phyloP scores from a whole-genome alignment of 495 filamentous ascomycete species.

The Aspergillus bertholletiae region DNA sequence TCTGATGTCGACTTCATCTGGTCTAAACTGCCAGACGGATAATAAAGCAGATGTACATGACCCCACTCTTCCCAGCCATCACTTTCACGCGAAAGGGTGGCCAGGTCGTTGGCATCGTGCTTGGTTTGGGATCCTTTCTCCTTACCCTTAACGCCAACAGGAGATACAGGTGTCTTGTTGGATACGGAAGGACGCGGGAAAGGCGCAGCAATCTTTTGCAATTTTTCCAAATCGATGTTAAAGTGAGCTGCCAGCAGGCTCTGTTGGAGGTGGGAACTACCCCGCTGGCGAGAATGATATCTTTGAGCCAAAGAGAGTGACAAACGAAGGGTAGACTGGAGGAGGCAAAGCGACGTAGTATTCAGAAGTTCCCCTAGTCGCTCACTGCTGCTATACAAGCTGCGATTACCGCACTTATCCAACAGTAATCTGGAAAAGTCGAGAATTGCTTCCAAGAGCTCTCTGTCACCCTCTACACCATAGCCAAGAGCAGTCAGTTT shows the following conservation, averaged over 20 bases:
- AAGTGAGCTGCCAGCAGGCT: conserved; percentile 81
- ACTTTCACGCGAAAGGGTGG: conserved; percentile 59
- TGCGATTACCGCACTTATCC: conserved; percentile 95
- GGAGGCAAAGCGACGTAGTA: conserved; percentile 73
- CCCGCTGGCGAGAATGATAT: conserved; percentile 82
- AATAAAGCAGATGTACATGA: conserved; percentile 62
- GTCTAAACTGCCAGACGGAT: conserved; percentile 39
- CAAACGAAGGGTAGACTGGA: conserved; percentile 71
- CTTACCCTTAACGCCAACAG: conserved; percentile 63
- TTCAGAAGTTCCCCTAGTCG: conserved; percentile 85
- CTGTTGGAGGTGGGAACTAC: conserved; percentile 60
- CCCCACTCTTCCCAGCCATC: conserved; percentile 66
- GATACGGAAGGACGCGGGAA: conserved; percentile 65
- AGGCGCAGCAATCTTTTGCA: conserved; percentile 77
- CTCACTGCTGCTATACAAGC: conserved; percentile 88
- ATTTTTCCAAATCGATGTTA: conserved; percentile 86
- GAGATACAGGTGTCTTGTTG: conserved; percentile 33
- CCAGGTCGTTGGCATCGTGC: conserved; percentile 70
- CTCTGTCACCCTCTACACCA: conserved; percentile 67
- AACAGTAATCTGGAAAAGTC: conserved; percentile 82
- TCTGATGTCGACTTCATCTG: conserved; percentile 27
- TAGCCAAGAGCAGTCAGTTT: conserved; percentile 59
- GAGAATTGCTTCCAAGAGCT: conserved; percentile 75
- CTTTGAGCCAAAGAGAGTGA: conserved; percentile 81
- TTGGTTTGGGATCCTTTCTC: conserved; percentile 58